phyloP scores from a whole-genome alignment of 2,329 filamentous ascomycete genomes.

The Alternaria brassicae region DNA sequence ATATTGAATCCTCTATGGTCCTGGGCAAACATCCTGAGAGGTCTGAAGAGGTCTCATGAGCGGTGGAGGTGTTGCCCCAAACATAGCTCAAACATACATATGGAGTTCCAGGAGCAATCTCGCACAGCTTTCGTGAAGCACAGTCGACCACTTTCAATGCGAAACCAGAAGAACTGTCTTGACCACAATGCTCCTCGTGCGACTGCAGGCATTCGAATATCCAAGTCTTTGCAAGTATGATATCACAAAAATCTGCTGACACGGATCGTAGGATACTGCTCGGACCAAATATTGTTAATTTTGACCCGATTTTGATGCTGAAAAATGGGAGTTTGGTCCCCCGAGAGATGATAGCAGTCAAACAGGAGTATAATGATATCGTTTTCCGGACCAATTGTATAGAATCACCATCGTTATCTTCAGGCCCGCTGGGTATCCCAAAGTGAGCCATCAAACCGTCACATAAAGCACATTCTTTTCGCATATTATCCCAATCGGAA shows the following conservation, averaged over 20 bases:
- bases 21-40: neutral
- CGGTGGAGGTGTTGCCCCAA: neutral
- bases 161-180: neutral
- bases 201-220: neutral
- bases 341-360: neutral
- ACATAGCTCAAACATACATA: neutral
- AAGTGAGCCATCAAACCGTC: neutral
- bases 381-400: no score
- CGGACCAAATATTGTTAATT: neutral
- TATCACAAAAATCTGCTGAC: neutral
- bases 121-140: neutral
- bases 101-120: neutral
- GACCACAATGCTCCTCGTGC: neutral
- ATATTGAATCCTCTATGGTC: neutral
- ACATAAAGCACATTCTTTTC: neutral
- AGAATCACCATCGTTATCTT: neutral
- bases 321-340: neutral
- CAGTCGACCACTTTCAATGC: neutral
- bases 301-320: accelerated
- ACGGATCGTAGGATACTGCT: neutral
- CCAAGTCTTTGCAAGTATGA: neutral
- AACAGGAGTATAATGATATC: neutral
- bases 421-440: accelerated
- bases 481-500: neutral
- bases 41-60: neutral